phyloP scores from a whole-genome alignment of 129 eudicot species.

The Flaveria sonorensis region DNA sequence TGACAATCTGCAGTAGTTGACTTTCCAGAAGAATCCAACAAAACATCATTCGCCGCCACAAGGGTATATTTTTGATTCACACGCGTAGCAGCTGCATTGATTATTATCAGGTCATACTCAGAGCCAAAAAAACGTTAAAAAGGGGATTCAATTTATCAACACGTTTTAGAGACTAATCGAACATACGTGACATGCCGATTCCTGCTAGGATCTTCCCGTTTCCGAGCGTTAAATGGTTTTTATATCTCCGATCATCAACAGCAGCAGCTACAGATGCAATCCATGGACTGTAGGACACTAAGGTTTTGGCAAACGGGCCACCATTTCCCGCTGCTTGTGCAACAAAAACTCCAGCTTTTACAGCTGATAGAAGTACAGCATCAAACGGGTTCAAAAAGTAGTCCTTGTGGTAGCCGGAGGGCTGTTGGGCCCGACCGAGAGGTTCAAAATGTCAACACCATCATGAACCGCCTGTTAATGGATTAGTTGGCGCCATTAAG shows the following conservation, averaged over 20 bases:
- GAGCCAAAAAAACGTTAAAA: no score
- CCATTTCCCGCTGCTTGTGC: constrained; percentile 99
- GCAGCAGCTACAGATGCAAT: constrained; percentile 95
- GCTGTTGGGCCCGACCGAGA: constrained; percentile 94
- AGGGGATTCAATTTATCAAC: no score
- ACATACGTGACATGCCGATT: constrained; percentile 91
- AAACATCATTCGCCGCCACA: constrained; percentile 89
- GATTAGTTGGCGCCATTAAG: constrained; percentile 3
- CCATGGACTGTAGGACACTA: constrained; percentile 97
- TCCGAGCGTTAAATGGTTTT: constrained; percentile 83
- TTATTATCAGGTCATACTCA: constrained; percentile 3
- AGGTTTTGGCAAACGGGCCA: constrained; percentile 88
- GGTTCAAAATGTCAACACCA: constrained; percentile 93
- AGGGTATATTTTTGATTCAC: constrained; percentile 60
- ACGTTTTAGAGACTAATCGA: background rate
- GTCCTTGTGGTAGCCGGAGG: constrained; percentile 95
- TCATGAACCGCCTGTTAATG: constrained; percentile 83
- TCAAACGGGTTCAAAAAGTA: constrained; percentile 89
- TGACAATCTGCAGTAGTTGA: constrained; percentile 84
- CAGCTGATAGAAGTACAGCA: constrained; percentile 88
- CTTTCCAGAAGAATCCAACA: constrained; percentile 78
- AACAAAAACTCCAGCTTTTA: constrained; percentile 92
- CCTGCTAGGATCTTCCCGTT: constrained; percentile 84
- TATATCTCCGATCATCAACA: constrained; percentile 92
- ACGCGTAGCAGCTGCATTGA: constrained; percentile 83